Evolutionary conservation across 768 basidiomycete genomes (phyloP), one percentile per base, ranked within the genome.

Genomic region (Suillus ampliporus): DNA sequence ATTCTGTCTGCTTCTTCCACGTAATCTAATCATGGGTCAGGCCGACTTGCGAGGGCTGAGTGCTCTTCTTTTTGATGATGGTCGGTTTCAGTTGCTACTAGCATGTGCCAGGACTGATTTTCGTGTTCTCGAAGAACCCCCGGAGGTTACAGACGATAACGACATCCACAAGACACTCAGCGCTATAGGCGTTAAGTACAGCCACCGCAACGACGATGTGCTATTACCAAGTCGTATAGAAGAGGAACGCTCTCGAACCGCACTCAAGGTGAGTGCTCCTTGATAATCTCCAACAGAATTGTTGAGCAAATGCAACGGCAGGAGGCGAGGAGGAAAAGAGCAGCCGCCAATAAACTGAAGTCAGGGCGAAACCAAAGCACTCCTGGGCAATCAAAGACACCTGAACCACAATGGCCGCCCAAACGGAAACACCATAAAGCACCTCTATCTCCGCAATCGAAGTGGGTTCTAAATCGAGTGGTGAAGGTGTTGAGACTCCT

Each of bases 141-240:
- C 82, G 31, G 67, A 79, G 61, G 63, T 70, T 14, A 71, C 69
- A 19, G 79, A 83, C 58, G 78, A 85, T 61, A 79, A 85, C 53
- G 79, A 77, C 23, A 84, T 84, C 80, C 80, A 86, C 62, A 83
- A 79, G 66, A 84, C 85, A 0, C 78, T 93, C 19, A 82, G 79
- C 61, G 79, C 81, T 9, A 80, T 86, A 31, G 90, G 90, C 3
- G 85, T 91, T 5, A 82, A 80, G 57, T 94, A 94, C 65, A 89
- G 84, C 37, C 92, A 94, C 68, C 81, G 83, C 26, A 94, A 94
- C 64, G 88, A 91, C 58, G 84, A 89, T 21, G 78, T 94, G 15
- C 78, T 94, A 15, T 79, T 81, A 9, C 84, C 88, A 4, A 94
- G 86, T 69, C 81, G 80, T 10, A 86, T 93, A 31, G 90, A 91